phyloP scores from a whole-genome alignment of 441 rosid genomes.

The Euphorbia corollata region DNA sequence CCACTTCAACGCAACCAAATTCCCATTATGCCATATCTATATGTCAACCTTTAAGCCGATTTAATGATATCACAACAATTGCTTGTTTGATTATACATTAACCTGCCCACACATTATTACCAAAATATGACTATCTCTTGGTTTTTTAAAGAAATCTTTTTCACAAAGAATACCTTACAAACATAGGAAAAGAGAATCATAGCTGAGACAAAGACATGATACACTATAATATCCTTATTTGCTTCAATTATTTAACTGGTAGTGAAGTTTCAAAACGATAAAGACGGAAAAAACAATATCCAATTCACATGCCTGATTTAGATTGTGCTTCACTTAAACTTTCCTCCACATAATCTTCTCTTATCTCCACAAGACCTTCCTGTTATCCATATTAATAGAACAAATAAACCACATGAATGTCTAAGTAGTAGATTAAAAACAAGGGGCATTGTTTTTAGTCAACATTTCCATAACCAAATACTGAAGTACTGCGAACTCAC shows the following conservation, averaged over 20 bases:
- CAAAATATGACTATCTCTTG: background rate
- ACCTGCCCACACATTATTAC: background rate
- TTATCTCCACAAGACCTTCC: constrained; percentile 91
- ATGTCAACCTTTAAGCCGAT: background rate
- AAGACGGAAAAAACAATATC: constrained; percentile 1
- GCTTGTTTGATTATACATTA: background rate
- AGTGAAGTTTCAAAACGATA: constrained; percentile 6
- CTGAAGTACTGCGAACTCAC: constrained; percentile 33
- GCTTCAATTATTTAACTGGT: too few species aligned
- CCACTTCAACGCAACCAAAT: background rate
- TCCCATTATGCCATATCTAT: background rate
- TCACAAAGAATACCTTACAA: background rate
- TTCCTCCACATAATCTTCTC: constrained; percentile 66
- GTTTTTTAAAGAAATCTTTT: background rate
- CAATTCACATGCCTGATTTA: constrained; percentile 35
- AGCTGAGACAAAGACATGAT: background rate
- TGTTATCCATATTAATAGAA: constrained; percentile 21
- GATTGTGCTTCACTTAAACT: constrained; percentile 27
- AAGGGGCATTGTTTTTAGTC: background rate
- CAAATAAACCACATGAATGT: background rate
- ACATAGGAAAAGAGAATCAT: background rate
- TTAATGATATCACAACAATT: background rate
- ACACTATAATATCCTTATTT: too few species aligned
- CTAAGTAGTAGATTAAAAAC: background rate
- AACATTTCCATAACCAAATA: background rate